Base-by-base conservation (phyloP, 2,329 filamentous ascomycete genomes). In the Neopestalotiopsis sp. region DNA sequence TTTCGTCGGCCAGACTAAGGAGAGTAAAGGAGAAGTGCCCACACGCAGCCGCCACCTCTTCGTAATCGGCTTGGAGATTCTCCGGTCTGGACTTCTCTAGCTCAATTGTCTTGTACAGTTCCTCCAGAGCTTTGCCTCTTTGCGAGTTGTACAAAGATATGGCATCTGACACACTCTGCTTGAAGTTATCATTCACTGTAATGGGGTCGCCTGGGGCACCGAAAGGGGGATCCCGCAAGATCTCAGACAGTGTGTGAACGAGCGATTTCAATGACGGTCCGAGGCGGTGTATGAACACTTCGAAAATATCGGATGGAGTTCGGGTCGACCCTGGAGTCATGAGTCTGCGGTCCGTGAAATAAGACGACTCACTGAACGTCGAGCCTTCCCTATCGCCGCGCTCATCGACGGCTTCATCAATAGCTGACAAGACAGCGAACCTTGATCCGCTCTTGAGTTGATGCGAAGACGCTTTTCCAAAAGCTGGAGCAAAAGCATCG, bases 11-110 rank as follows among this genome's bases (percentile, higher is more conserved):
- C 76, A 98, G 95, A 73, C 96, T 93, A 71, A 96, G 89, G 32
- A 99, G 84, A 58, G 93, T 97, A 78, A 96, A 98, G 77, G 93
- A 95, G 77, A 98, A 99, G 80, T 98, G 95, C 0, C 96, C 95
- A 76, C 96, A 99, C 68, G 95, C 97, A n/a, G 96, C 95, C 56
- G 95, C 95, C 12, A 98, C 95, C 80, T 99, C 96, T 78, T 99
- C 96, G 68, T 97, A 94, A 78, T 98, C 96, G 2, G 95, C 96
- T 76, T 97, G 92, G 9, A 95, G 87, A 71, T 92, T 92, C 66
- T 94, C 86, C 0, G 92, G 91, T 57, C 90, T 87, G 3, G 90
- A 84, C 69, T 89, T 89, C 12, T 89, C 89, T 52, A 94, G 85
- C 74, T 94, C 91, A 70, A 94, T 94, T 65, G 89, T 92, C 71